phyloP scores from a whole-genome alignment of 257 asterid genomes.

The Solanum arcanum region DNA sequence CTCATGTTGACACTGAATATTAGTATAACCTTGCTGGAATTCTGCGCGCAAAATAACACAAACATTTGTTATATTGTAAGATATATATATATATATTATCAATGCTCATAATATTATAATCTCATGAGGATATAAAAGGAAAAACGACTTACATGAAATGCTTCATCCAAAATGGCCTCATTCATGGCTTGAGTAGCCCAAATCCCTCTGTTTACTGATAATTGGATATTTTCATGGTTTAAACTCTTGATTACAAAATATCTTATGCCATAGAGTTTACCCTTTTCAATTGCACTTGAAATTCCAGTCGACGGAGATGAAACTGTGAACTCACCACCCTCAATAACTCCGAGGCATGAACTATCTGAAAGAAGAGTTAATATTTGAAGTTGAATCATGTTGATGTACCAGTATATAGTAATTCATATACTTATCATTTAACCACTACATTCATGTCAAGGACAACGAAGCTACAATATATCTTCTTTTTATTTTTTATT shows the following conservation, averaged over 20 bases:
- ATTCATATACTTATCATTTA: not conserved
- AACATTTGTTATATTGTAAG: not conserved
- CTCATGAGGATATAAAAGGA: constrained; percentile 1
- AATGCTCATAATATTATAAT: not conserved
- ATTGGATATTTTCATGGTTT: constrained; percentile 73
- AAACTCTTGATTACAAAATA: constrained; percentile 93
- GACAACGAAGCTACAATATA: not conserved
- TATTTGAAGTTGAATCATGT: constrained; percentile 6
- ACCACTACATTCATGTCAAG: not conserved
- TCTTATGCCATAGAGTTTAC: constrained; percentile 37
- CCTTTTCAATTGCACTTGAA: constrained; percentile 40
- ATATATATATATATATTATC: not conserved
- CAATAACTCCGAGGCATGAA: constrained; percentile 36
- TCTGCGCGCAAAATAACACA: constrained; percentile 37
- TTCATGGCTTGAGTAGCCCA: constrained; percentile 99
- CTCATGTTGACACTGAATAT: constrained; percentile 97
- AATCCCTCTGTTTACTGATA: constrained; percentile 70
- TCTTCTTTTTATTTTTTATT: not conserved
- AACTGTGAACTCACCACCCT: constrained; percentile 27
- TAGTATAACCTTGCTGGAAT: constrained; percentile 84
- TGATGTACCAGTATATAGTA: not conserved
- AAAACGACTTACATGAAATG: constrained; percentile 61
- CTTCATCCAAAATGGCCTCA: constrained; percentile 95
- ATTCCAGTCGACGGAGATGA: constrained; percentile 38
- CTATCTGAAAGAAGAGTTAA: constrained; percentile 28